Conservation (phyloP, 2,329 filamentous ascomycete species). For the Aspergillus ruber region DNA sequence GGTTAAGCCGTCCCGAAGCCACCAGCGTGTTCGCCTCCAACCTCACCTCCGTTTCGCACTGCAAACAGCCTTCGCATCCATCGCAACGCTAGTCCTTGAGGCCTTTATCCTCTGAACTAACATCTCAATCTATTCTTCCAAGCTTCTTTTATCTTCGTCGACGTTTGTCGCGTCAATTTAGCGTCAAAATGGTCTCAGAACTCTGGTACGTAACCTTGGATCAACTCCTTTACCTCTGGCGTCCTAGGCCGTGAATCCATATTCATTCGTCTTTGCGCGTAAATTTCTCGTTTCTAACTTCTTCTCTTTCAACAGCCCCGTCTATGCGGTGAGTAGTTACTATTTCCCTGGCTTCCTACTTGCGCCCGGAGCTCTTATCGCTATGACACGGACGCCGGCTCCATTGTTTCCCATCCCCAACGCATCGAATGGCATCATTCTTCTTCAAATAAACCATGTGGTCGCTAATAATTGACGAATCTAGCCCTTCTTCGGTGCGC, state of each 20-base stretch:
- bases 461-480: conserved; percentile 20
- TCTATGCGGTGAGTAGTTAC: conserved; percentile 84
- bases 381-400: conserved; percentile 2
- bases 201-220: conserved; percentile 63
- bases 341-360: neutral
- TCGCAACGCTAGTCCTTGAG: conserved; percentile 19
- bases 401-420: neutral
- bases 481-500: conserved; percentile 89
- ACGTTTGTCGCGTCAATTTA: conserved; percentile 11
- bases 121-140: conserved; percentile 9
- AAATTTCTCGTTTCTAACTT: conserved; percentile 14
- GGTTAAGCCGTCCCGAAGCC: conserved; percentile 19
- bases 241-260: conserved; percentile 26
- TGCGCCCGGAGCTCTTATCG: neutral
- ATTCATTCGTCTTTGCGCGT: conserved; percentile 1
- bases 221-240: conserved; percentile 22
- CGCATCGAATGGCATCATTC: neutral
- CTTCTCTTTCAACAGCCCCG: conserved; percentile 59
- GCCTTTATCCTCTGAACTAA: conserved; percentile 15
- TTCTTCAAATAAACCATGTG: conserved; percentile 12
- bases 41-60: conserved; percentile 23
- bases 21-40: conserved; percentile 31
- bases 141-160: conserved; percentile 10
- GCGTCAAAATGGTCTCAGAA: conserved; percentile 65
- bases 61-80: conserved; percentile 21